phyloP scores from a whole-genome alignment of 1,284 basidiomycete genomes.

The Heterobasidion annosum region DNA sequence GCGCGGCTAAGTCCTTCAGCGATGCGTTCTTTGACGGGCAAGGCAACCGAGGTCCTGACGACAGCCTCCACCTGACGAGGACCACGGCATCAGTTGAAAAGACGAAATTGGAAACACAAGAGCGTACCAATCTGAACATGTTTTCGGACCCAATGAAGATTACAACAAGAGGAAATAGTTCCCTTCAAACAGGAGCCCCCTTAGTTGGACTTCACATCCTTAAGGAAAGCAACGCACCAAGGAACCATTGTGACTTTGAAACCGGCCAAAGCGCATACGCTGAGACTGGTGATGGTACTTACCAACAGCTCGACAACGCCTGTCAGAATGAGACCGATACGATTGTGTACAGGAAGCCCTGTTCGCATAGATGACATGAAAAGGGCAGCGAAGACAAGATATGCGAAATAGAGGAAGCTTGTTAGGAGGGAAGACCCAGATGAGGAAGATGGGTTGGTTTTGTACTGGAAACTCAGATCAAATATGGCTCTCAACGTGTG shows the following conservation, averaged over 20 bases:
- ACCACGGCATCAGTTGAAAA: constrained; percentile 5
- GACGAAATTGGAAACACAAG: constrained; percentile 5
- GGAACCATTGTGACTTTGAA: constrained; percentile 85
- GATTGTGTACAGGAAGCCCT: constrained; percentile 84
- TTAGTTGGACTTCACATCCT: constrained; percentile 1
- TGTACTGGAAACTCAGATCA: constrained; percentile 5
- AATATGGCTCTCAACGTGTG: neutral
- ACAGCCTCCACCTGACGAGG: constrained; percentile 73
- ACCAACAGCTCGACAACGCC: constrained; percentile 86
- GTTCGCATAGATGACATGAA: constrained; percentile 72
- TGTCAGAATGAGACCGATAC: constrained; percentile 88
- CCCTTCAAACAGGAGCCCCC: constrained; percentile 32
- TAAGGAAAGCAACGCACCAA: constrained; percentile 43
- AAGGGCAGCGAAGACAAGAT: constrained; percentile 72
- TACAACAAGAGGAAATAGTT: constrained; percentile 87
- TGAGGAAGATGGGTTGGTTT: constrained; percentile 25
- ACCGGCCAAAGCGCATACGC: constrained; percentile 80
- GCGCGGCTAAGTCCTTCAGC: constrained; percentile 83
- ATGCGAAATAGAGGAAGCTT: constrained; percentile 70
- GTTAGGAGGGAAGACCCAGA: constrained; percentile 40
- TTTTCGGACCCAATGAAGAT: constrained; percentile 96
- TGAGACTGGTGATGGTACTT: constrained; percentile 89
- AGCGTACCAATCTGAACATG: constrained; percentile 85
- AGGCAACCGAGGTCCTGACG: constrained; percentile 79
- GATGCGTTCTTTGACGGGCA: constrained; percentile 89